Percentiles rank a stretch among this genome's conserved stretches.
Evolutionary conservation across 345 rosid genomes (phyloP).

Genomic region (Litchi chinensis): DNA sequence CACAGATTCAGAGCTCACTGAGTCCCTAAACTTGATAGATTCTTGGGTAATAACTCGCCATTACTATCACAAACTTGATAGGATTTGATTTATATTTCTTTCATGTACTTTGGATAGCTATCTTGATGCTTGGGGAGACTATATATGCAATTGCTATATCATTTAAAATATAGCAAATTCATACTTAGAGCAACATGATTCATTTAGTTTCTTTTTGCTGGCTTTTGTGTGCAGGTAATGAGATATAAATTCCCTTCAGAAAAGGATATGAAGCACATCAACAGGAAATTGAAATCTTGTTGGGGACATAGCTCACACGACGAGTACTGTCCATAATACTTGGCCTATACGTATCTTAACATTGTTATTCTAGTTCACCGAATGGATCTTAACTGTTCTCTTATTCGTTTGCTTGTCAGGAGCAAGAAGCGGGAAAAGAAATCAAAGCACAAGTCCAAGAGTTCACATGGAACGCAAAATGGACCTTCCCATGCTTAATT

Average conservation of each 20-base stretch:
- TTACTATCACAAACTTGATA: not conserved
- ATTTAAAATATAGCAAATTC: not conserved
- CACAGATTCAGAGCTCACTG: constrained; percentile 53
- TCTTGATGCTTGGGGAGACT: not conserved
- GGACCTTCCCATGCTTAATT: constrained; percentile 29
- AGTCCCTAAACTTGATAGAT: constrained; percentile 56
- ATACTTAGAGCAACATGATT: not conserved
- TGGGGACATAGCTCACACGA: constrained; percentile 84
- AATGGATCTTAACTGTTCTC: not conserved
- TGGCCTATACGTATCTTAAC: not conserved
- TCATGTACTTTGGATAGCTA: not conserved
- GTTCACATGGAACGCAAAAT: constrained; percentile 48
- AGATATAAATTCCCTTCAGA: constrained; percentile 79
- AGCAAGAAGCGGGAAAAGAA: constrained; percentile 92
- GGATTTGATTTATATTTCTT: not conserved
- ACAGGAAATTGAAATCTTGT: constrained; percentile 88
- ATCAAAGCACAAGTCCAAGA: constrained; percentile 77
- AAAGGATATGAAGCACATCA: constrained; percentile 96
- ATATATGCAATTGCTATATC: not conserved
- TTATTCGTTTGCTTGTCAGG: constrained; percentile 31
- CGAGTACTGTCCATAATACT: constrained; percentile 50
- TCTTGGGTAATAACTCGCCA: constrained; percentile 50
- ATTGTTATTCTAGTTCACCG: not conserved
- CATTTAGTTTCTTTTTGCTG: constrained; percentile 18
- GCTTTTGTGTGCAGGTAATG: constrained; percentile 44